These are phyloP conservation scores for Ophiostoma ips DNA, from an alignment of 2,329 filamentous ascomycete species.

Conservation along the genomic window DNA sequence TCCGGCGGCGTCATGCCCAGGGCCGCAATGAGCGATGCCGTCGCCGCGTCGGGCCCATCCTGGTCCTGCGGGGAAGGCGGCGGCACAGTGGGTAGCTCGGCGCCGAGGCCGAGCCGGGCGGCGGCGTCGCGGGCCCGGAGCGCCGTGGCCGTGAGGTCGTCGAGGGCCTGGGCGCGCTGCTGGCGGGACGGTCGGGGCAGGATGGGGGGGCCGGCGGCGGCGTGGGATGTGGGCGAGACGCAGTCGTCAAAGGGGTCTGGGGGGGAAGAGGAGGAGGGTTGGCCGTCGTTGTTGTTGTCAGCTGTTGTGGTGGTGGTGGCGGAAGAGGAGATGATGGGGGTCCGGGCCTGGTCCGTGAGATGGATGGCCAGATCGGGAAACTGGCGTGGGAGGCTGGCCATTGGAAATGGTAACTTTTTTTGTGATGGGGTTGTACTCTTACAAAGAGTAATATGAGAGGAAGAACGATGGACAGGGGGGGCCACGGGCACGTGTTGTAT, in stretches of 20 bases:
- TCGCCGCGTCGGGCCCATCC: constrained; percentile 22
- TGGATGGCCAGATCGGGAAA: constrained; percentile 39
- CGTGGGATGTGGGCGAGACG: neutral
- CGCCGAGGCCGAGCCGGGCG: constrained; percentile 34
- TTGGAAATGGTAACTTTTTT: too few species aligned
- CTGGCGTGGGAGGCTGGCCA: constrained; percentile 32
- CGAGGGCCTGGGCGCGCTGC: constrained; percentile 31
- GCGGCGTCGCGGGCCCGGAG: constrained; percentile 39
- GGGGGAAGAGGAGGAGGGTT: neutral
- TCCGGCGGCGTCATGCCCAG: constrained; percentile 35
- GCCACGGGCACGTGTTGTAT: too few species aligned
- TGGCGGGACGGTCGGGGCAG: constrained; percentile 9
- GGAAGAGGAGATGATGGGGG: constrained; percentile 40
- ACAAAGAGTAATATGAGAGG: too few species aligned
- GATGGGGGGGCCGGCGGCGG: neutral
- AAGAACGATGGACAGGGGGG: too few species aligned
- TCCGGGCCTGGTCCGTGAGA: constrained; percentile 42
- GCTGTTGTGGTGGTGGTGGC: neutral
- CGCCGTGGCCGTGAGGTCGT: constrained; percentile 36
- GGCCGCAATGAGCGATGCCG: constrained; percentile 30
- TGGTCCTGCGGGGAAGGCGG: neutral
- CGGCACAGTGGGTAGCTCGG: neutral
- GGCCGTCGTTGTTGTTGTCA: neutral
- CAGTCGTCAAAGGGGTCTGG: neutral
- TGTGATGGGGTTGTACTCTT: too few species aligned